A percentile compares a stretch with the other conserved stretches of the same genome.
These are phyloP conservation scores for Rosa persica DNA, from an alignment of 306 rosid species.

Conservation along the genomic window DNA sequence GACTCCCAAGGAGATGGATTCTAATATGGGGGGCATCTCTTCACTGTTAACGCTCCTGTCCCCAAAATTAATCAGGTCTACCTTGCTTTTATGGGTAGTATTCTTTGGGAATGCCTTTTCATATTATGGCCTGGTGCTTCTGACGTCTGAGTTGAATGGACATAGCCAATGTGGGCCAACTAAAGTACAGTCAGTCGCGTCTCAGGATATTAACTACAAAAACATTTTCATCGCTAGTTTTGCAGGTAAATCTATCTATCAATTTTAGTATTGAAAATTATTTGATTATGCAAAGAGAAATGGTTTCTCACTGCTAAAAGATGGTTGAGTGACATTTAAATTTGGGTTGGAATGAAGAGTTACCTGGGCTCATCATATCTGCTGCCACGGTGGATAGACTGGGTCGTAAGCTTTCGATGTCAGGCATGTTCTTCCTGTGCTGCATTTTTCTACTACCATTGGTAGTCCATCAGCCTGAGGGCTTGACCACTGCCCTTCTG, in stretches of 20 bases:
- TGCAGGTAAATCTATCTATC: slow-evolving; percentile 61
- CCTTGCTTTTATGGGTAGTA: slow-evolving; percentile 87
- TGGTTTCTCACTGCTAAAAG: slow-evolving; percentile 17
- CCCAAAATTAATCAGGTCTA: slow-evolving; percentile 63
- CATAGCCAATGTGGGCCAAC: slow-evolving; percentile 50
- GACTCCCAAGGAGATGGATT: slow-evolving; percentile 34
- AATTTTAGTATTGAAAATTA: slow-evolving; percentile 16
- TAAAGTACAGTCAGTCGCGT: slow-evolving; percentile 39
- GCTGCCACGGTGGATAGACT: slow-evolving; percentile 80
- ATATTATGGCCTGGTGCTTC: slow-evolving; percentile 92
- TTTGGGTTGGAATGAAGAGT: slow-evolving; percentile 57
- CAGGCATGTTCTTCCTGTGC: slow-evolving; percentile 76
- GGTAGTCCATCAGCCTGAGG: slow-evolving; percentile 54
- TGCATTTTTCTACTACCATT: slow-evolving; percentile 80
- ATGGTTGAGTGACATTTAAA: slow-evolving; percentile 35
- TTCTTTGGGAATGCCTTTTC: slow-evolving; percentile 96
- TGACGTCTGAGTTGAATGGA: slow-evolving; percentile 79
- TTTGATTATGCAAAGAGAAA: not conserved
- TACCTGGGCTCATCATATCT: slow-evolving; percentile 82
- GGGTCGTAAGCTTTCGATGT: slow-evolving; percentile 89
- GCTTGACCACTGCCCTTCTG: slow-evolving; percentile 67
- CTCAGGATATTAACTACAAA: slow-evolving; percentile 54
- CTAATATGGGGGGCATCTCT: slow-evolving; percentile 49
- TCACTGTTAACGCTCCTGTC: slow-evolving; percentile 72
- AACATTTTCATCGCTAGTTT: slow-evolving; percentile 82